Base-by-base conservation (phyloP, 148 eudicot species). In the Euryodendron excelsum region DNA sequence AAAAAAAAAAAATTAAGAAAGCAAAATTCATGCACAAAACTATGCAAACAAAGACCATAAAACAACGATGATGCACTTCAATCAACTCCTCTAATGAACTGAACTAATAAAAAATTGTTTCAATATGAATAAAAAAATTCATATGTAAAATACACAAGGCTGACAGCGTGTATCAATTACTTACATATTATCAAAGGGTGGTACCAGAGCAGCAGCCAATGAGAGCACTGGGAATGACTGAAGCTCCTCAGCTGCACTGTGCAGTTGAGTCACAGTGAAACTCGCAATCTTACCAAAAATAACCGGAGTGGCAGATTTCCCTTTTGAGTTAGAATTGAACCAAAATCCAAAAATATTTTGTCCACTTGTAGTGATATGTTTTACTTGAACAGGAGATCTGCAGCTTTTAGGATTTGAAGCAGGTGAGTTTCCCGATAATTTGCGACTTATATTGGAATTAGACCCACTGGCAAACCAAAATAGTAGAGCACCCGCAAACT, bases 171-270 rank as follows among this genome's bases (percentile, higher is more conserved):
- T 28, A 17, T 13, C 44, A 80, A 63, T 25, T 0, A 48, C 98
- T 89, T 86, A 94, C 97, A 85, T 50, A 76, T 85, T 86, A 67
- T 82, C 78, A 31, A 89, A 76, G 0, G 92, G 93, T 27, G 92
- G 91, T 66, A 87, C 80, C 53, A 92, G 30, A 30, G 92, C 89
- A 48, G 89, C 90, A 66, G 93, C 95, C 41, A 94, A 71, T 21
- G 92, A 89, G 25, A 90, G 85, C 63, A 84, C 28, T 0, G 93
- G 89, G 75, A 90, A 33, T 9, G 89, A 79, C 31, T 80, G 87
- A 56, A 87, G 79, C 73, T 81, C 80, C 61, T 83, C 82, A 64
- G 85, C 86, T 82, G 74, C 82, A 74, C 48, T 80, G 20, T 64
- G 73, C 28, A 88, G 39, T 81, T 85, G 89, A 13, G 71, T 80